phyloP scores from a whole-genome alignment of 352 stramenopile genomes.

The Globisporangium splendens region DNA sequence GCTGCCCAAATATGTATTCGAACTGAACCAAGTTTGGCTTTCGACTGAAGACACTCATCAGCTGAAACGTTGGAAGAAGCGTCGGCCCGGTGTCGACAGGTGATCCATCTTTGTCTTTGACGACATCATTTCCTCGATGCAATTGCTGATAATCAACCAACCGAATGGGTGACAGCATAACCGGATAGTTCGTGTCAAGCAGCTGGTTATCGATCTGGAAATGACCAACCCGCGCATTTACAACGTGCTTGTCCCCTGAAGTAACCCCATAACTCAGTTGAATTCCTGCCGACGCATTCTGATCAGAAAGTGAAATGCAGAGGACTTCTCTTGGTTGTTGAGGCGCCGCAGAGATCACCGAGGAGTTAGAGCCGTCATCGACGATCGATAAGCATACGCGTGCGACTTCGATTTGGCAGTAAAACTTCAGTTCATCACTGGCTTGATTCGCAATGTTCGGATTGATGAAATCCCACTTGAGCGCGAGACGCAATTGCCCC shows the following conservation, averaged over 20 bases:
- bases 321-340: conserved; percentile 64
- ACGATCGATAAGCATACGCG: conserved; percentile 75
- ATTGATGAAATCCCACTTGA: conserved; percentile 81
- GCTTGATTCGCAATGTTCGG: conserved; percentile 33
- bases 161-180: conserved; percentile 69
- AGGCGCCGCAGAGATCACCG: conserved; percentile 20
- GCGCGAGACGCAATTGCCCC: conserved; percentile 62
- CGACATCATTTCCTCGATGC: conserved; percentile 35
- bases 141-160: conserved; percentile 65
- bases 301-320: conserved; percentile 68
- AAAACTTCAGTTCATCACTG: conserved; percentile 49
- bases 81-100: conserved; percentile 20
- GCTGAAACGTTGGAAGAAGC: conserved; percentile 71
- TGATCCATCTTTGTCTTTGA: conserved; percentile 17
- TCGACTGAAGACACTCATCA: conserved; percentile 73
- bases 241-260: conserved; percentile 65
- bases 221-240: conserved; percentile 75
- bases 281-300: conserved; percentile 65
- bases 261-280: conserved; percentile 74
- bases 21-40: conserved; percentile 71
- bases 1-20: conserved; percentile 84
- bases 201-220: conserved; percentile 86
- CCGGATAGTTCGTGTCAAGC: conserved; percentile 80
- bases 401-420: conserved; percentile 73
- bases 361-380: conserved; percentile 46